These are phyloP conservation scores for Lathyrus oleraceus DNA, from an alignment of 306 rosid genomes.

Conservation along the genomic window DNA sequence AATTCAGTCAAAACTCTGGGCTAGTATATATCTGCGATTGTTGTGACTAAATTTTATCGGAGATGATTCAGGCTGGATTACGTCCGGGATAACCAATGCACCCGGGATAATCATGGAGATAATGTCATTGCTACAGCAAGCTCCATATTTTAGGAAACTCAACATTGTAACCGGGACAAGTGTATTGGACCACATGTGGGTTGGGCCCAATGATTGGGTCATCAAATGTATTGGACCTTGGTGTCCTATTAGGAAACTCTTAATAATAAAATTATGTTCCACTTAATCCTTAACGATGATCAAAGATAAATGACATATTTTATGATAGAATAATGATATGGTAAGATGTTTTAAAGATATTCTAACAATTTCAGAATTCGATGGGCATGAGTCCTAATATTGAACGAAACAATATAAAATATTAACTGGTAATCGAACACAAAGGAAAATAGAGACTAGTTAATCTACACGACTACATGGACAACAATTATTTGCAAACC, in stretches of 20 bases:
- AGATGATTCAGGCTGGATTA: not conserved
- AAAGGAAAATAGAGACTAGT: slow-evolving; percentile 1
- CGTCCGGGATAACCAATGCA: not conserved
- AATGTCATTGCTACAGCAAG: not conserved
- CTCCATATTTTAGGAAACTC: slow-evolving; percentile 3
- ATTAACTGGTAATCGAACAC: not conserved
- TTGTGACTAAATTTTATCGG: not conserved
- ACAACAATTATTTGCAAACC: slow-evolving; percentile 6
- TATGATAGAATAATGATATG: not conserved
- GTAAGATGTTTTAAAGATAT: not conserved
- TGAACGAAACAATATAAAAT: not conserved
- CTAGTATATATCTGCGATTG: not conserved
- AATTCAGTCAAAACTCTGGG: not conserved
- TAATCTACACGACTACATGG: not conserved
- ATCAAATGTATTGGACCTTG: too few species aligned
- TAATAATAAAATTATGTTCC: not conserved
- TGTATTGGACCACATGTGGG: too few species aligned
- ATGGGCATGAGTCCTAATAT: not conserved
- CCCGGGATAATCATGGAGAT: not conserved
- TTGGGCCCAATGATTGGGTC: too few species aligned
- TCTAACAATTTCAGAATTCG: not conserved
- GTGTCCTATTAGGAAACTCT: too few species aligned
- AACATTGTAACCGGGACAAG: not conserved
- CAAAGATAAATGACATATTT: not conserved
- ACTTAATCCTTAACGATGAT: not conserved